A percentile compares a stretch with the other conserved stretches of the same genome.
Evolutionary conservation across 2,329 filamentous ascomycete species (phyloP).

Genomic region (Escovopsis sp.): DNA sequence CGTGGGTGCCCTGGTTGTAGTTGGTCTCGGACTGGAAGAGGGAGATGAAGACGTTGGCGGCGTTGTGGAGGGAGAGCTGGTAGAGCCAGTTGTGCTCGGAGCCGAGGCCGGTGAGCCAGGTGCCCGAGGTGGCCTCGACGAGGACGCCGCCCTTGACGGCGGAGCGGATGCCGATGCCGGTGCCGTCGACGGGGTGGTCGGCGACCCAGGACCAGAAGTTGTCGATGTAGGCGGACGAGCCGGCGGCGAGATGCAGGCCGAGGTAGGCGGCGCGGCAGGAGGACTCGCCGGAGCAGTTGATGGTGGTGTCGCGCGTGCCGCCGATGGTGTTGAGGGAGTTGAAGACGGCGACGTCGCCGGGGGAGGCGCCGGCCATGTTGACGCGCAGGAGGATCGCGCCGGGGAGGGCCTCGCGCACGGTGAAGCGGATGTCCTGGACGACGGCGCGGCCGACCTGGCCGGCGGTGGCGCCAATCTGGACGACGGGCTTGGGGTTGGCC

Average conservation of each 20-base stretch:
- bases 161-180: neutral
- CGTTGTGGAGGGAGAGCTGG: conserved; percentile 4
- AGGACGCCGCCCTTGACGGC: conserved; percentile 5
- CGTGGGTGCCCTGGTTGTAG: conserved; percentile 4
- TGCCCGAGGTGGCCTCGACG: conserved; percentile 4
- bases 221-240: conserved; percentile 6
- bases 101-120: conserved; percentile 4
- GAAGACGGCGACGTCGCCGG: conserved; percentile 5
- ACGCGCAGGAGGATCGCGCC: conserved; percentile 4
- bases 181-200: conserved; percentile 2
- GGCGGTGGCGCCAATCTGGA: conserved; percentile 3
- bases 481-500: conserved; percentile 3
- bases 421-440: conserved; percentile 5
- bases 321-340: conserved; percentile 6
- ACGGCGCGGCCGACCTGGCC: conserved; percentile 3
- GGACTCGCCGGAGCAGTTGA: conserved; percentile 3
- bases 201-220: conserved; percentile 6
- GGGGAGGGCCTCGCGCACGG: conserved; percentile 3
- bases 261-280: conserved; percentile 5
- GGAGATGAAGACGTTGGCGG: conserved; percentile 4
- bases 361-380: conserved; percentile 5
- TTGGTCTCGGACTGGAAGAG: conserved; percentile 6
- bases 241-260: conserved; percentile 4
- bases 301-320: conserved; percentile 4
- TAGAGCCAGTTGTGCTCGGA: conserved; percentile 6